Percentiles rank a stretch among this genome's conserved stretches.
Conservation (phyloP, 2,329 filamentous ascomycete species). For the Ophiocordyceps unilateralis region DNA sequence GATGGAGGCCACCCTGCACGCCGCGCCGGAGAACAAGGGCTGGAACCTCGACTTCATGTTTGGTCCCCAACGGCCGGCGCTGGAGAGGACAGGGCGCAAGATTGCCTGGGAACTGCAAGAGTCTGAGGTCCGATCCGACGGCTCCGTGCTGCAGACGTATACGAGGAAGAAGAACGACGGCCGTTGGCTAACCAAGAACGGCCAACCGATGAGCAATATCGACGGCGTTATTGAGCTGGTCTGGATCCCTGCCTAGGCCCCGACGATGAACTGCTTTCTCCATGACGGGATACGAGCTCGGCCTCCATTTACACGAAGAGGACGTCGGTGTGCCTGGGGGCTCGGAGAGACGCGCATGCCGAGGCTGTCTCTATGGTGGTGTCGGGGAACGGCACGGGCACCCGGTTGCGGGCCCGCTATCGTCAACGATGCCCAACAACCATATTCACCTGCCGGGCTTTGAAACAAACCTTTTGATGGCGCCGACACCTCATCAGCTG, state of each 20-base stretch:
- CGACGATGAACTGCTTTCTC: not conserved
- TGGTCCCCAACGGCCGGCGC: conserved; percentile 28
- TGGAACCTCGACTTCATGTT: conserved; percentile 35
- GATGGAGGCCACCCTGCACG: conserved; percentile 35
- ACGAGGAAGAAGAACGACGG: conserved; percentile 33
- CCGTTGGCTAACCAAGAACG: conserved; percentile 31
- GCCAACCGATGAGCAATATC: conserved; percentile 29
- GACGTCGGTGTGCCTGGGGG: too few species aligned
- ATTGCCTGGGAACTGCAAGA: conserved; percentile 38
- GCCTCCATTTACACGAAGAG: not conserved
- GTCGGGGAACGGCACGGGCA: too few species aligned
- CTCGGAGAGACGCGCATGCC: too few species aligned
- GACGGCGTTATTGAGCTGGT: conserved; percentile 40
- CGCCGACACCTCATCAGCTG: not conserved
- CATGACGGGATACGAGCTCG: not conserved
- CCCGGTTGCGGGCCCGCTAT: not conserved
- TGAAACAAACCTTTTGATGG: not conserved
- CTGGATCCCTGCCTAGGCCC: conserved; percentile 25
- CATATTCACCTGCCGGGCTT: too few species aligned
- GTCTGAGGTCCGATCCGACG: conserved; percentile 26
- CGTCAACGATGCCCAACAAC: not conserved
- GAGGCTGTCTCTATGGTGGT: too few species aligned
- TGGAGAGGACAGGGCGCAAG: conserved; percentile 31
- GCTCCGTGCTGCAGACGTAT: conserved; percentile 34
- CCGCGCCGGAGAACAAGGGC: conserved; percentile 24